These are phyloP conservation scores for Malania oleifera DNA, from an alignment of 164 flowering plant species.

Conservation along the genomic window DNA sequence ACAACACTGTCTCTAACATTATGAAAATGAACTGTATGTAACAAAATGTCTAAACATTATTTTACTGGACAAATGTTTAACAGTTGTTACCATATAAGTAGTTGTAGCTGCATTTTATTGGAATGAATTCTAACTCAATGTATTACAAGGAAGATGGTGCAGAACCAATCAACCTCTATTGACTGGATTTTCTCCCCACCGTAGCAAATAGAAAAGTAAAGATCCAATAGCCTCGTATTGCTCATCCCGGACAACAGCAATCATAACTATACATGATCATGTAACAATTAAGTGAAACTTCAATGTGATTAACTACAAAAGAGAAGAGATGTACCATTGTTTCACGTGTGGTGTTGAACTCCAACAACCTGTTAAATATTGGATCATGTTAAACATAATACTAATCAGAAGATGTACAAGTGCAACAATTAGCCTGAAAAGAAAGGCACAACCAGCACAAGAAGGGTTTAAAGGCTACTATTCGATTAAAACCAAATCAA, in stretches of 20 bases:
- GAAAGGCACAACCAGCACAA: too few relatives aligned
- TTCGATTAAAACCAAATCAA: too few relatives aligned
- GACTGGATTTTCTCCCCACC: too few relatives aligned
- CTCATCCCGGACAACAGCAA: background rate
- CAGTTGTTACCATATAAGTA: background rate
- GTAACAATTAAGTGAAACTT: background rate
- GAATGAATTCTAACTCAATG: background rate
- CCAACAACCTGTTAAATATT: conserved; percentile 83
- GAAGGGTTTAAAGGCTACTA: too few relatives aligned
- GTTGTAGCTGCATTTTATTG: background rate
- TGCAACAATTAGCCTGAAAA: background rate
- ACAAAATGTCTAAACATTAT: too few relatives aligned
- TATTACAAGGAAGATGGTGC: too few relatives aligned
- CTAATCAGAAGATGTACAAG: conserved; percentile 6
- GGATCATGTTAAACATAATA: conserved; percentile 13
- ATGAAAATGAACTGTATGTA: too few relatives aligned
- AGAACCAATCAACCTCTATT: too few relatives aligned
- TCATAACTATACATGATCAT: background rate
- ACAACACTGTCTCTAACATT: too few relatives aligned
- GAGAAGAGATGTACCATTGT: conserved; percentile 52
- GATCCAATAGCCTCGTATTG: background rate
- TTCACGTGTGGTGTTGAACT: conserved; percentile 65
- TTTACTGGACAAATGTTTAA: too few relatives aligned
- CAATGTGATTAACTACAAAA: background rate
- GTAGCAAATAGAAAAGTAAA: too few relatives aligned